Evolutionary conservation across 352 stramenopile species (phyloP).

Genomic region (Pythium biforme): DNA sequence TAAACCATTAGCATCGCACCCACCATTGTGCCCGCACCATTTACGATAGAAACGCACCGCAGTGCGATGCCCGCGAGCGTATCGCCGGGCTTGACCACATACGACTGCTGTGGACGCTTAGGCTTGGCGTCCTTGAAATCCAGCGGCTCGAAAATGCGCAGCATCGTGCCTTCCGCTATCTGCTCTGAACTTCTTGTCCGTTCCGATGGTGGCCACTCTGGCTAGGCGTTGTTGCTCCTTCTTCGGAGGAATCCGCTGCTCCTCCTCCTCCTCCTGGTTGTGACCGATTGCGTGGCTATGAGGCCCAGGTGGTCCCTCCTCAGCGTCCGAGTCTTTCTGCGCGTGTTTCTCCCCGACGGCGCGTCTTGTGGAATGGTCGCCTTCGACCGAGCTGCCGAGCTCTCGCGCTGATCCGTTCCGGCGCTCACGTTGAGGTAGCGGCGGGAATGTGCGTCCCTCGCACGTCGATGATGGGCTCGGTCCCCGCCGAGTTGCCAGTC

Average conservation of each 20-base stretch:
- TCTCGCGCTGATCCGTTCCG: background rate
- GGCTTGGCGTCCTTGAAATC: slow-evolving; percentile 32
- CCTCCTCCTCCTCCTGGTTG: background rate
- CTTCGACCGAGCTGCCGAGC: background rate
- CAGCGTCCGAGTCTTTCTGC: background rate
- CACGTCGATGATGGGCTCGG: background rate
- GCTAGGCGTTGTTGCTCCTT: no score
- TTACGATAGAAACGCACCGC: slow-evolving; percentile 18
- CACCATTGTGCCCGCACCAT: background rate
- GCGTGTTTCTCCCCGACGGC: background rate
- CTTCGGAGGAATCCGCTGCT: background rate
- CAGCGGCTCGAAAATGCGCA: slow-evolving; percentile 40
- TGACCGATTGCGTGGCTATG: slow-evolving; percentile 11
- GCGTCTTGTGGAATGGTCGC: slow-evolving; percentile 1
- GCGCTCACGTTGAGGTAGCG: background rate
- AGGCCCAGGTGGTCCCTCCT: background rate
- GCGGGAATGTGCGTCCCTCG: background rate
- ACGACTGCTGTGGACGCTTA: slow-evolving; percentile 21
- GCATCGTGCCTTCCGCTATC: no score
- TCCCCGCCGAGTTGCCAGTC: background rate
- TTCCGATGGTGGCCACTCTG: background rate
- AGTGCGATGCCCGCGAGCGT: slow-evolving; percentile 44
- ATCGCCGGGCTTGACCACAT: slow-evolving; percentile 44
- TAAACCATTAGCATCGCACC: background rate
- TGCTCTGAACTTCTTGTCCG: no score